Evolutionary conservation across 768 basidiomycete genomes (phyloP), one percentile per base, ranked within the genome.

Genomic region (Ramaria rubella): DNA sequence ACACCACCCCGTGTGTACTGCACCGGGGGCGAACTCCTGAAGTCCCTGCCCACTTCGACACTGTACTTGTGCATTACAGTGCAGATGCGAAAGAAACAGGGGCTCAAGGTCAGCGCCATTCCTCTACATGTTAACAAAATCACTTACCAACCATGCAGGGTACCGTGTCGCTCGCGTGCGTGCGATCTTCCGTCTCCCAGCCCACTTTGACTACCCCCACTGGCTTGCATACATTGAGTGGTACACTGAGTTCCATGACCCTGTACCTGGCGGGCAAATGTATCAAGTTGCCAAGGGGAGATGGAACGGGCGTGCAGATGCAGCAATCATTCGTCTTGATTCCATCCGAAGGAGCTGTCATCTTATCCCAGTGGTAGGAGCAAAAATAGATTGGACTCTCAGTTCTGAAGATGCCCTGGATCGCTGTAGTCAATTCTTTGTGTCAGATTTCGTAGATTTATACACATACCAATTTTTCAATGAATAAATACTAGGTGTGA

Each of bases 141-240:
- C 9, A 3, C 43, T 52, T 23, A 26, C 42, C 45, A 5, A 5
- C 38, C 49, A 5, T 15, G 46, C 49, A 58, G 38, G 52, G 4
- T 33, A 29, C 1, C 36, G 49, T 40, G 63, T 60, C 9, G 64
- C 55, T 1, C 61, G 58, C 43, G 45, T 66, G 11, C 38, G 40
- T 3, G 19, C 48, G 4, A 61, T 64, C 3, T 62, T 66, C 30
- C 58, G 21, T 7, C 15, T 61, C 1, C 57, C 63, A 15, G 27
- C 7, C 5, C 31, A 58, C 24, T 52, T 58, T 29, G 62, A 38
- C 36, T 38, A 49, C 11, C 49, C 46, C 23, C 29, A 59, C 7
- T 57, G 46, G 0, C 58, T 68, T 15, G 64, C 66, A 1, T 69
- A 68, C 34, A 30, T 68, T 19, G 59, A 68, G 27, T 67, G 63